Conservation (phyloP, 1,284 basidiomycete species). For the Singerocomus inundabilis region DNA sequence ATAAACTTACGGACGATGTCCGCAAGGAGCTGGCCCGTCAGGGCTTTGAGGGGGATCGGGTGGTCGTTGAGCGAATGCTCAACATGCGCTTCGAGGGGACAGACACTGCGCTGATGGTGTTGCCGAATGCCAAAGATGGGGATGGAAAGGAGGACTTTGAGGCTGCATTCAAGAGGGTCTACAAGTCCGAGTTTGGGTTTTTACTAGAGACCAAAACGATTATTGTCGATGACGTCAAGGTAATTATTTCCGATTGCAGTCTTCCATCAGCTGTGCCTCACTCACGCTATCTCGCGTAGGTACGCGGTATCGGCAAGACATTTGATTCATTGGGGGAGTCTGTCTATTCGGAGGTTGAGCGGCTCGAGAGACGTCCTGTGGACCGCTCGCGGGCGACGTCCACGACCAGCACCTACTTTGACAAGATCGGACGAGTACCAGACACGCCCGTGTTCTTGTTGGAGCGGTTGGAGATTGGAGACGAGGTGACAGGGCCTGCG, state of each 20-base stretch:
- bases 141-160: slow-evolving; percentile 74
- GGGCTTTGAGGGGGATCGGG: slow-evolving; percentile 73
- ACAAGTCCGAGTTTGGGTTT: slow-evolving; percentile 91
- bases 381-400: slow-evolving; percentile 46
- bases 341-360: slow-evolving; percentile 71
- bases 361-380: slow-evolving; percentile 45
- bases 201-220: slow-evolving; percentile 74
- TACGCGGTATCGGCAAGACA: slow-evolving; percentile 86
- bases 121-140: slow-evolving; percentile 53
- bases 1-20: slow-evolving; percentile 67
- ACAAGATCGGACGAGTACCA: slow-evolving; percentile 65
- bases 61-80: slow-evolving; percentile 78
- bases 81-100: slow-evolving; percentile 94
- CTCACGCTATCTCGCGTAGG: slow-evolving; percentile 28
- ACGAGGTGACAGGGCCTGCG: slow-evolving; percentile 76
- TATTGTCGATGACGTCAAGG: slow-evolving; percentile 91
- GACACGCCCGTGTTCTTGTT: slow-evolving; percentile 82
- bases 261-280: background rate
- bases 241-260: slow-evolving; percentile 24
- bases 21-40: slow-evolving; percentile 66
- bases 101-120: slow-evolving; percentile 89
- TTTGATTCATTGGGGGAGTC: slow-evolving; percentile 81
- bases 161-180: slow-evolving; percentile 72
- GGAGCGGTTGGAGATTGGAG: slow-evolving; percentile 64
- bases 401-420: slow-evolving; percentile 75